phyloP scores from a whole-genome alignment of 805 yeast genomes.

The Yamadazyma nakazawae region DNA sequence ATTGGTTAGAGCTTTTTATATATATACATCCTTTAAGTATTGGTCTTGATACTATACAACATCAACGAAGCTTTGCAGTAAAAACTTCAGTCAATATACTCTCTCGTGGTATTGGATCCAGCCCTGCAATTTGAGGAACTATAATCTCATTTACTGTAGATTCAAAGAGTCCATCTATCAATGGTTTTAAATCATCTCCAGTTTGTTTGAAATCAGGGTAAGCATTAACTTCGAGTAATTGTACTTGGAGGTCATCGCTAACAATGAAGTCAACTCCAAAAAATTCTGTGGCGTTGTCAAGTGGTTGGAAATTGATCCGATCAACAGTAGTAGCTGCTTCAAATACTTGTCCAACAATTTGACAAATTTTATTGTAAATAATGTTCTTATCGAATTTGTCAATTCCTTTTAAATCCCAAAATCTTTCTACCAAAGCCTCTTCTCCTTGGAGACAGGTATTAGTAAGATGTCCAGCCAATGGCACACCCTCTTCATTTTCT shows the following conservation, averaged over 20 bases:
- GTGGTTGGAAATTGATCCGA: constrained; percentile 78
- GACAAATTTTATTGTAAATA: constrained; percentile 56
- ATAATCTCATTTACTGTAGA: constrained; percentile 49
- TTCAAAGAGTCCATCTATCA: constrained; percentile 67
- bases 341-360: constrained; percentile 66
- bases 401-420: constrained; percentile 52
- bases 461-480: constrained; percentile 78
- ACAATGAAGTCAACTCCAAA: constrained; percentile 89
- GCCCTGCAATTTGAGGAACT: constrained; percentile 42
- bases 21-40: too few species aligned
- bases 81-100: constrained; percentile 38
- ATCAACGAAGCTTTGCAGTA: neutral
- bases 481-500: constrained; percentile 25
- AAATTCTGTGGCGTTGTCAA: constrained; percentile 77
- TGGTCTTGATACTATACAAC: neutral
- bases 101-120: constrained; percentile 7
- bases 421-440: constrained; percentile 55
- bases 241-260: constrained; percentile 50
- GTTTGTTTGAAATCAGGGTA: constrained; percentile 98
- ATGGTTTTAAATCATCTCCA: constrained; percentile 64
- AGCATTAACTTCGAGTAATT: constrained; percentile 80
- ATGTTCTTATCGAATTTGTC: constrained; percentile 26
- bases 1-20: neutral
- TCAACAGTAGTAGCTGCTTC: constrained; percentile 80
- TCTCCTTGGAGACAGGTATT: constrained; percentile 86